Evolutionary conservation across 1,139 yeast genomes (phyloP), one percentile per base, ranked within the genome.

Genomic region (Eremothecium gossypii): DNA sequence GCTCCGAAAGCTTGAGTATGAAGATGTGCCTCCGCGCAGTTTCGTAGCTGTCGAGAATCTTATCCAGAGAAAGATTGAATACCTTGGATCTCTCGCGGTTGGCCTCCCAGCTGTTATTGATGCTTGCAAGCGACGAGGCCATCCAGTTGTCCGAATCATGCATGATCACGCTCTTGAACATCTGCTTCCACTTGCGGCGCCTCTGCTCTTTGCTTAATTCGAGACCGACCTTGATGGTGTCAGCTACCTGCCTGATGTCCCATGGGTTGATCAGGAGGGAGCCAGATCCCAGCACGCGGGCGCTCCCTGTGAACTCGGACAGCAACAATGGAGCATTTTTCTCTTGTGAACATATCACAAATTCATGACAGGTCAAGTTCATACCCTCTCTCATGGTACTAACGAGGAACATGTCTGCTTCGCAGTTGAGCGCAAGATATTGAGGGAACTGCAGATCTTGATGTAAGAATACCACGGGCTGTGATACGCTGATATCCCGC

Each of bases 321-420:
- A 91, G 65, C 45, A 91, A 73, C 50, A 91, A 71, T 0, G 97
- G 96, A 0, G 96, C 83, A 50, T 83, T 78, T 49, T 76, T 74
- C 33, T 75, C 78, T 27, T 71, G 68, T 3, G 94, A 77, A 23
- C 95, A 86, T 44, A 80, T 81, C 31, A 87, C 76, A 59, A 83
- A 93, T 61, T 91, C 98, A 58, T 93, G 98, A 55, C 96, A 87
- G 0, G 98, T 87, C 58, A 91, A 69, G 57, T 91, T 91, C 84
- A 91, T 83, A 13, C 98, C 98, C 63, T 93, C 99, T 58, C 98
- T 78, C 72, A 91, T 75, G 1, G 96, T 83, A 4, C 94, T 79
- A 2, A 91, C 96, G 30, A 84, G 79, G 60, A 91, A 91, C 2
- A 77, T 71, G 52, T 84, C 94, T 0, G 97, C 96, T 59, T 87